A percentile compares a stretch with the other conserved stretches of the same genome.
Evolutionary conservation across 2,329 filamentous ascomycete species (phyloP).

Genomic region (Huntiella omanensis): DNA sequence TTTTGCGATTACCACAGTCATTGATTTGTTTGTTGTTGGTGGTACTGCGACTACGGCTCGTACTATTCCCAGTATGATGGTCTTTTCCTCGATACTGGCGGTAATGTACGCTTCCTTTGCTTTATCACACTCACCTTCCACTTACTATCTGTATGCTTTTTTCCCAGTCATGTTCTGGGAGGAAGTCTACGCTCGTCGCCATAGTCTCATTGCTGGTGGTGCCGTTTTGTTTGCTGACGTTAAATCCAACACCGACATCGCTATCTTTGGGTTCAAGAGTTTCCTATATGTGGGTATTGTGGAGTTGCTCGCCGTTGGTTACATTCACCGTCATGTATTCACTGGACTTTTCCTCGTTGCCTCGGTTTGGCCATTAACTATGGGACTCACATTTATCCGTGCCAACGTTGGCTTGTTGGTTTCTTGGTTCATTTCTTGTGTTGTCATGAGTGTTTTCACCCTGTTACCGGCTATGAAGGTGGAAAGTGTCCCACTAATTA

Average conservation of each 20-base stretch:
- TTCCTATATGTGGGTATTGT: conserved; percentile 55
- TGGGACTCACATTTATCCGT: conserved; percentile 54
- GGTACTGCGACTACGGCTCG: conserved; percentile 46
- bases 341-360: conserved; percentile 62
- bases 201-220: conserved; percentile 47
- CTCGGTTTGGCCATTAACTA: conserved; percentile 57
- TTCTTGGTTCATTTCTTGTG: conserved; percentile 60
- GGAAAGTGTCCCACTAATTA: conserved; percentile 55
- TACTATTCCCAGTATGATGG: conserved; percentile 35
- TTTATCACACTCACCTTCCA: conserved; percentile 57
- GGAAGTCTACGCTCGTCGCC: conserved; percentile 65
- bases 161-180: conserved; percentile 97
- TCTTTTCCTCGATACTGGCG: conserved; percentile 61
- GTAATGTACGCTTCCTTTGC: conserved; percentile 62
- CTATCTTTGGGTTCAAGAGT: conserved; percentile 43
- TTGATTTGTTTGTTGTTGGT: conserved; percentile 73
- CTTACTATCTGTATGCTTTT: conserved; percentile 80
- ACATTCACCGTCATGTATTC: conserved; percentile 76
- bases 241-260: conserved; percentile 35
- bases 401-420: conserved; percentile 43
- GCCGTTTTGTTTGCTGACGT: conserved; percentile 52
- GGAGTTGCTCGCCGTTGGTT: conserved; percentile 75
- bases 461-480: conserved; percentile 71
- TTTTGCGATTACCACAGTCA: conserved; percentile 73
- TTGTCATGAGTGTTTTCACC: conserved; percentile 79